Conservation (phyloP, 2,329 filamentous ascomycete genomes). For the Phialocephala sp. region DNA sequence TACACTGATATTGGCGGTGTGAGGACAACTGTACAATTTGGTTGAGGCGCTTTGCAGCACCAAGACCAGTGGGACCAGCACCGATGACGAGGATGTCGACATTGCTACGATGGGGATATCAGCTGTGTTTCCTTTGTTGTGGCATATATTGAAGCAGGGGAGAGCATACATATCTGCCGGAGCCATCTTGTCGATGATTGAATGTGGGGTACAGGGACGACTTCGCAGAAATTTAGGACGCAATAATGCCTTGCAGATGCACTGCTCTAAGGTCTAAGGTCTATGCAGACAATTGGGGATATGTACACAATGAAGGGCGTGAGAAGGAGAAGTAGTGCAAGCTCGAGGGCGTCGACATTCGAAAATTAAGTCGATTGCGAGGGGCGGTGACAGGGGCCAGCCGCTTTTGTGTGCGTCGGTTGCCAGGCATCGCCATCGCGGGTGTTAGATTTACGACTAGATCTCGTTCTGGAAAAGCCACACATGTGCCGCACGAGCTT, state of each 20-base stretch:
- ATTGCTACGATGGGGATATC: constrained; percentile 55
- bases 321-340: not conserved
- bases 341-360: constrained; percentile 13
- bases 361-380: not conserved
- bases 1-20: constrained; percentile 27
- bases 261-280: constrained; percentile 7
- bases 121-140: constrained; percentile 13
- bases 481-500: not conserved
- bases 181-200: constrained; percentile 18
- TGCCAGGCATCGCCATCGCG: too few relatives aligned
- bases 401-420: too few relatives aligned
- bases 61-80: constrained; percentile 94
- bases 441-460: too few relatives aligned
- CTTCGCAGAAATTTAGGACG: not conserved
- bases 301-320: constrained; percentile 14
- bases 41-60: constrained; percentile 96
- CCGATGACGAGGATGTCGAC: constrained; percentile 98
- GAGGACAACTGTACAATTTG: constrained; percentile 70
- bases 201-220: not conserved
- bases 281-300: constrained; percentile 17
- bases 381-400: too few relatives aligned
- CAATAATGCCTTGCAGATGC: constrained; percentile 20
- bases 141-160: not conserved
- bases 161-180: constrained; percentile 32
- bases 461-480: too few relatives aligned